phyloP scores from a whole-genome alignment of 2,329 filamentous ascomycete genomes.

The Trichoderma endophyticum region DNA sequence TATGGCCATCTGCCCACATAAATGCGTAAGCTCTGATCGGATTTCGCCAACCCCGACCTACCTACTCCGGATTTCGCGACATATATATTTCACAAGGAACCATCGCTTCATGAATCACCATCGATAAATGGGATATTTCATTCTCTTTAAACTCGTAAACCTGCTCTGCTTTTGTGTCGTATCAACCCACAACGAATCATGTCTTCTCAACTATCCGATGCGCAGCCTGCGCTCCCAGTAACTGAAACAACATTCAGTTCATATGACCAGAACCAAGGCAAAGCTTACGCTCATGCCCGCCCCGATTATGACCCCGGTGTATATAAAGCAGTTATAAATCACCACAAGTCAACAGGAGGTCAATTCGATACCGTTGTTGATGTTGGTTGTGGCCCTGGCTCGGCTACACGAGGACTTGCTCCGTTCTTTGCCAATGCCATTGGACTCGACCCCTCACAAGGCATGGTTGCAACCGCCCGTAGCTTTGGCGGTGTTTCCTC shows the following conservation, averaged over 20 bases:
- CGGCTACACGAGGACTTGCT: conserved; percentile 33
- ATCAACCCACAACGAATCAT: neutral
- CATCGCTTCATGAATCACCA: neutral
- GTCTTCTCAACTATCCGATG: neutral
- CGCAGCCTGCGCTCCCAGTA: neutral
- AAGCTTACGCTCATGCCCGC: conserved; percentile 42
- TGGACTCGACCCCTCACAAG: neutral
- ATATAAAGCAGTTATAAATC: conserved; percentile 36
- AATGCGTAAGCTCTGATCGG: neutral
- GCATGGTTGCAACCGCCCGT: neutral
- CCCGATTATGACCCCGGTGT: conserved; percentile 37
- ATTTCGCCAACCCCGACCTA: neutral
- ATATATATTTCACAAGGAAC: neutral
- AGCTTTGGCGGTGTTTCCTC: neutral
- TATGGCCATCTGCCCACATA: neutral
- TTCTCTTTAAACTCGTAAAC: neutral
- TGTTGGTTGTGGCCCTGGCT: conserved; percentile 57
- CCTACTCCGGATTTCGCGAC: neutral
- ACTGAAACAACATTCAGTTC: conserved; percentile 41
- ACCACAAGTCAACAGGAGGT: conserved; percentile 47
- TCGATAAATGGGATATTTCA: neutral
- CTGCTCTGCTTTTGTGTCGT: neutral
- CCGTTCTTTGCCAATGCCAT: neutral
- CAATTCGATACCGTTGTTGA: conserved; percentile 45
- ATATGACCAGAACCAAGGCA: conserved; percentile 42